These are phyloP conservation scores for Fusarium torulosum DNA, from an alignment of 2,329 filamentous ascomycete species.

Conservation along the genomic window DNA sequence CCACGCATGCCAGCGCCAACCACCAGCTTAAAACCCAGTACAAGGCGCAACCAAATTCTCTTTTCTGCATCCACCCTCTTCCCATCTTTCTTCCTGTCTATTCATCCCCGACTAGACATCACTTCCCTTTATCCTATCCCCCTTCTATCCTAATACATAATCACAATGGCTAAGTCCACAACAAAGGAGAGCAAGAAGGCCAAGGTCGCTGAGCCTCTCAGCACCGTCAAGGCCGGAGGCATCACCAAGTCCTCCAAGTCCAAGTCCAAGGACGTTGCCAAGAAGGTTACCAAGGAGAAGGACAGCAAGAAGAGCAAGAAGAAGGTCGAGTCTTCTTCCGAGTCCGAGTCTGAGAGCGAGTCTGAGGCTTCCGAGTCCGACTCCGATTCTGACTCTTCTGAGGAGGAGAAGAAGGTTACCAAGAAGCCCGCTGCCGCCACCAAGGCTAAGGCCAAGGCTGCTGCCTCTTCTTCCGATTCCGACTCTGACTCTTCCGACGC, in stretches of 20 bases:
- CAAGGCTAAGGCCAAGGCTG: conserved; percentile 49
- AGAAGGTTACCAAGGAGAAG: conserved; percentile 62
- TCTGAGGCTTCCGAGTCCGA: conserved; percentile 56
- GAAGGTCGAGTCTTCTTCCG: conserved; percentile 56
- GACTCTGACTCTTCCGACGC: conserved; percentile 52
- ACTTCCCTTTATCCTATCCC: conserved; percentile 12
- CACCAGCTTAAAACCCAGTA: conserved; percentile 44
- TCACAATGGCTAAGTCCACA: conserved; percentile 76
- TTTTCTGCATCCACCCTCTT: conserved; percentile 39
- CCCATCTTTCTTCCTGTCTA: conserved; percentile 31
- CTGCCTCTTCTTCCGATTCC: conserved; percentile 50
- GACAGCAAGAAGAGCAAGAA: conserved; percentile 65
- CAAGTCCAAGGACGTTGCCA: conserved; percentile 74
- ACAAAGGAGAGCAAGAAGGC: conserved; percentile 66
- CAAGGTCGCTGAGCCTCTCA: conserved; percentile 64
- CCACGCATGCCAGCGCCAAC: conserved; percentile 40
- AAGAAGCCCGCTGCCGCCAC: conserved; percentile 52
- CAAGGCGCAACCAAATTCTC: conserved; percentile 27
- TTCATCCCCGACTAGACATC: conserved; percentile 25
- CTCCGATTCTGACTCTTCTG: conserved; percentile 50
- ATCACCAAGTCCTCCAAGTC: conserved; percentile 75
- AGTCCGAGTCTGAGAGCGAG: conserved; percentile 57
- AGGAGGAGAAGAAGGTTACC: conserved; percentile 56
- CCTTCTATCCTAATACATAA: conserved; percentile 38
- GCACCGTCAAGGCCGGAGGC: conserved; percentile 73